phyloP scores from a whole-genome alignment of 2,329 filamentous ascomycete genomes.

The Fusarium ramigenum region DNA sequence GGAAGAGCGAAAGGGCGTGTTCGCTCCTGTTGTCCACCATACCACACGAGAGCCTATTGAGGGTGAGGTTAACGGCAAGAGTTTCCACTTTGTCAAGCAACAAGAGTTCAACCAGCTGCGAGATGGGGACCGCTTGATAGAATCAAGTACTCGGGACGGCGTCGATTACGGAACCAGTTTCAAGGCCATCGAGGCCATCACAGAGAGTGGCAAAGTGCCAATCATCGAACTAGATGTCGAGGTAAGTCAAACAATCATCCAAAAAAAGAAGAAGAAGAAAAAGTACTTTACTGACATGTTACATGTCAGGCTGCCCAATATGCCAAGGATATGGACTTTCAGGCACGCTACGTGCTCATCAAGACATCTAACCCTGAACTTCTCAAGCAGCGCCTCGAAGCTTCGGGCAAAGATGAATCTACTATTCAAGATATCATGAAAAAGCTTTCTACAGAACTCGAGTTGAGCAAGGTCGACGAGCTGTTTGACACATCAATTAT shows the following conservation, averaged over 20 bases:
- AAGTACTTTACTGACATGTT: background rate
- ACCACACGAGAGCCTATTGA: slow-evolving; percentile 61
- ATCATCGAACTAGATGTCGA: slow-evolving; percentile 63
- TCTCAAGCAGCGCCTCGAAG: slow-evolving; percentile 44
- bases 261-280: background rate
- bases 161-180: slow-evolving; percentile 66
- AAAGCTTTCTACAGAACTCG: slow-evolving; percentile 34
- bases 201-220: slow-evolving; percentile 67
- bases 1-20: slow-evolving; percentile 70
- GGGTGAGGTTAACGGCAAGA: slow-evolving; percentile 61
- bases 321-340: slow-evolving; percentile 65
- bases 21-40: slow-evolving; percentile 66
- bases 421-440: slow-evolving; percentile 38
- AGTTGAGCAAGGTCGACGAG: slow-evolving; percentile 40
- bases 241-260: slow-evolving; percentile 50
- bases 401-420: slow-evolving; percentile 38
- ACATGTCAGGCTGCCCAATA: slow-evolving; percentile 61
- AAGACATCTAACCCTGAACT: slow-evolving; percentile 50
- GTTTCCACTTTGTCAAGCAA: slow-evolving; percentile 65
- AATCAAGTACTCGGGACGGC: slow-evolving; percentile 61
- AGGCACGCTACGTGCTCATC: slow-evolving; percentile 65
- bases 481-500: slow-evolving; percentile 43
- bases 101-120: slow-evolving; percentile 66
- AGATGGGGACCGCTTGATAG: slow-evolving; percentile 68
- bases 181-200: slow-evolving; percentile 61